Percentiles rank a stretch among this genome's conserved stretches.
These are phyloP conservation scores for Stachybotrys chlorohalonatus DNA, from an alignment of 2,329 filamentous ascomycete species.

Conservation along the genomic window DNA sequence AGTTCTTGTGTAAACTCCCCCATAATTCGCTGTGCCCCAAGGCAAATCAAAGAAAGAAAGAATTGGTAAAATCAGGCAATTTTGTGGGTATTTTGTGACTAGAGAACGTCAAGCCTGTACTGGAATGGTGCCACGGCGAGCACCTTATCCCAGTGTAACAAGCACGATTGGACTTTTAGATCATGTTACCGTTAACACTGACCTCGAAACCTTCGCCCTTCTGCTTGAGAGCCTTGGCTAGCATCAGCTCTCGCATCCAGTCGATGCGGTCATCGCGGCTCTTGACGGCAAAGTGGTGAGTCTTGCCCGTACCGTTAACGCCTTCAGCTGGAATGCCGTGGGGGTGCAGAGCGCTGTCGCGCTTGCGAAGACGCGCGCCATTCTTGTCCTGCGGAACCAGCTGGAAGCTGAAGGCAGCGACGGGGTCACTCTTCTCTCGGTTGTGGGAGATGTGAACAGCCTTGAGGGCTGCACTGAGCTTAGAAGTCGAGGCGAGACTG, in stretches of 20 bases:
- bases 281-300: constrained; percentile 89
- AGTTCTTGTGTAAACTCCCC: neutral
- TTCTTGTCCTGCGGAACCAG: constrained; percentile 63
- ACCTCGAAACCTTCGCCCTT: constrained; percentile 79
- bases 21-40: neutral
- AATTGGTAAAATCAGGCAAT: neutral
- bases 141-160: neutral
- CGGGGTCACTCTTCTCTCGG: constrained; percentile 45
- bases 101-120: neutral
- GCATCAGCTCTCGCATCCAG: constrained; percentile 93
- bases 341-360: constrained; percentile 37
- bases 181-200: constrained; percentile 72
- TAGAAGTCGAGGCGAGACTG: constrained; percentile 63
- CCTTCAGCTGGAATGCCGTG: constrained; percentile 29
- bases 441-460: constrained; percentile 56
- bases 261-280: constrained; percentile 85
- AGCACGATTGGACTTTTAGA: constrained; percentile 27
- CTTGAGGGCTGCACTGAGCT: constrained; percentile 82
- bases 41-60: neutral
- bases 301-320: constrained; percentile 62
- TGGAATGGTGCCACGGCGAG: neutral
- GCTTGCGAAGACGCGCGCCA: constrained; percentile 42
- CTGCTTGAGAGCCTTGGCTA: constrained; percentile 77
- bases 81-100: neutral
- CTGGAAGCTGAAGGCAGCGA: constrained; percentile 74